Evolutionary conservation across 1,139 yeast species (phyloP), one percentile per base, ranked within the genome.

Genomic region (Sugiyamaella xylanicola): DNA sequence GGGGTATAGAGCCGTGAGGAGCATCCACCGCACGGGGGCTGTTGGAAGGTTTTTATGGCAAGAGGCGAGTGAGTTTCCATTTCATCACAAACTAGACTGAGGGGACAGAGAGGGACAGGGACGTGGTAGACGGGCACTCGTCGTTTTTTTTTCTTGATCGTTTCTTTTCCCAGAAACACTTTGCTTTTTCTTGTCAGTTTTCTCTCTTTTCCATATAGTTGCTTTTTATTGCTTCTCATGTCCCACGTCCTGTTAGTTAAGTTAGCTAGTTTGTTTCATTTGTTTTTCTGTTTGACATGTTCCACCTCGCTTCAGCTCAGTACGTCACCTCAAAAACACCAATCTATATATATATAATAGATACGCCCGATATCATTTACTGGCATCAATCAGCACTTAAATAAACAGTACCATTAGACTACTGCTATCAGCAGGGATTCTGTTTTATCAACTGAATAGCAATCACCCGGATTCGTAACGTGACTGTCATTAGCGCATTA

Each of bases 181-280:
- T 21, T 40, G 13, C 22, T 40, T 40, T 40, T 40, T 40, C n/a
- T n/a, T 17, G 41, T 37, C 41, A 15, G 16, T 17, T 37, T 37
- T 37, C 41, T n/a, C 11, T 5, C 32, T 25, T n/a, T n/a, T n/a
- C n/a, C n/a, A n/a, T n/a, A n/a, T 32, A 32, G 4, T 32, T 32
- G 37, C 37, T 32, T 32, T 32, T 32, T 32, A 15, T 15, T 32
- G 37, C 37, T 32, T 8, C 37, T 32, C 37, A 32, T 32, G 37
- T 32, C 37, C 37, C 37, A 32, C 37, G 37, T 32, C 37, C 37
- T 32, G 37, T 32, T 32, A 32, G 37, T 32, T 32, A 8, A 32
- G 37, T 32, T 32, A 8, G 37, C 13, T 32, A 32, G 37, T 32
- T 32, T 32, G 37, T 32, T 32, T 32, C 37, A 4, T 32, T 32